These are phyloP conservation scores for Candida caryicola DNA, from an alignment of 805 yeast species.

Conservation along the genomic window DNA sequence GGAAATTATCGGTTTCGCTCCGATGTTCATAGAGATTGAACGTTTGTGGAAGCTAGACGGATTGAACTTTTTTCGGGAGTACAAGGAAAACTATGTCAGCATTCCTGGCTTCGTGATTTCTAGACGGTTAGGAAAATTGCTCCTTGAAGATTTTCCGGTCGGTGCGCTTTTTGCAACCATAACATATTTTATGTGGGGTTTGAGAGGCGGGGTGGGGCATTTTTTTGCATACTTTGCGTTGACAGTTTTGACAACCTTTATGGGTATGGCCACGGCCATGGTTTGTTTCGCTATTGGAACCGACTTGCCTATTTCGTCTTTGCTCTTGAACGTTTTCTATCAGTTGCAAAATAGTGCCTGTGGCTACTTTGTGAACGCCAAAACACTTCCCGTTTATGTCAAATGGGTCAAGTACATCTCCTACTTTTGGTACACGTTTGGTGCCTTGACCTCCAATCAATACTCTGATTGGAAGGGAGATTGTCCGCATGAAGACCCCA, in stretches of 20 bases:
- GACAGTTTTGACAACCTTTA: conserved; percentile 53
- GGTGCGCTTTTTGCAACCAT: conserved; percentile 18
- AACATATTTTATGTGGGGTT: conserved; percentile 28
- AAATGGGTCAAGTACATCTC: conserved; percentile 80
- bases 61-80: conserved; percentile 21
- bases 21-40: conserved; percentile 22
- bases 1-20: conserved; percentile 25
- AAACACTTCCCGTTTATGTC: conserved; percentile 77
- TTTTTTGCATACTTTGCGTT: conserved; percentile 66
- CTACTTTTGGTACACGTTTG: conserved; percentile 76
- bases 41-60: conserved; percentile 25
- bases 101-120: conserved; percentile 22
- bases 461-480: conserved; percentile 61
- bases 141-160: conserved; percentile 24
- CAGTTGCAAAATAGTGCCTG: conserved; percentile 75
- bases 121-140: conserved; percentile 21
- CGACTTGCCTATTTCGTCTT: conserved; percentile 59
- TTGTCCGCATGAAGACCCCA: conserved; percentile 37
- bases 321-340: conserved; percentile 60
- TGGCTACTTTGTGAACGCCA: conserved; percentile 76
- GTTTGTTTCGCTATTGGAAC: conserved; percentile 53
- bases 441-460: conserved; percentile 62
- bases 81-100: conserved; percentile 23
- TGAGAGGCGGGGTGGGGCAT: conserved; percentile 20
- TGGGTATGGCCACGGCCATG: conserved; percentile 55